Evolutionary conservation across 257 asterid species (phyloP), one percentile per base, ranked within the genome.

Genomic region (Scutellaria minor): DNA sequence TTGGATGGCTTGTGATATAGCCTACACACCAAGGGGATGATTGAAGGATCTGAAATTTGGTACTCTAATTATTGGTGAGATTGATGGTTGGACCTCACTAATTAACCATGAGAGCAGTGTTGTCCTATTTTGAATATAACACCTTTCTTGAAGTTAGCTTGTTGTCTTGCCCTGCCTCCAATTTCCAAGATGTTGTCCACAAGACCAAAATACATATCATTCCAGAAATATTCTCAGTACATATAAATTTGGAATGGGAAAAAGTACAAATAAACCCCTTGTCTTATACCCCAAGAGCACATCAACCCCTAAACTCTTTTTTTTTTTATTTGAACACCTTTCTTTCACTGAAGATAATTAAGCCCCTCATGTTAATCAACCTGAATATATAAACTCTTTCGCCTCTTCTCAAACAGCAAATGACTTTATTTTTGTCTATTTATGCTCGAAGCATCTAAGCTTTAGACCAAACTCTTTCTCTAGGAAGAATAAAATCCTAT

Each of bases 81-180:
- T 20, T 69, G 65, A 55, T 41, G 65, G 37, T 14, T 35, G 62
- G 73, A 53, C 58, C 54, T 39, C 61, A 15, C 55, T 51, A 63
- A 39, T 39, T 31, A 41, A 2, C 37, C 47, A 42, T n/a, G 6
- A 61, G 42, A 41, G 71, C 40, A 22, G 37, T 10, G 31, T 7
- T 51, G 11, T 27, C 22, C 18, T 73, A 7, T 37, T 40, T 10
- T 20, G 41, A 47, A 61, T 9, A 71, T 41, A 47, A 71, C 31
- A 51, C 54, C 55, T 39, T 51, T 27, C 51, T 18, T 51, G 27
- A 11, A 50, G 63, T 59, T 60, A 15, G 8, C 39, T 5, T 6
- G 37, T 31, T 31, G 37, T 24, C 27, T 24, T 24, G 27, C 27
- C 27, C 1, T 24, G 31, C 68, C 9, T 47, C 24, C 8, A 6